A percentile compares a stretch with the other conserved stretches of the same genome.
These are phyloP conservation scores for Gonium pectorale DNA, from an alignment of 139 green algal genomes.

Conservation along the genomic window DNA sequence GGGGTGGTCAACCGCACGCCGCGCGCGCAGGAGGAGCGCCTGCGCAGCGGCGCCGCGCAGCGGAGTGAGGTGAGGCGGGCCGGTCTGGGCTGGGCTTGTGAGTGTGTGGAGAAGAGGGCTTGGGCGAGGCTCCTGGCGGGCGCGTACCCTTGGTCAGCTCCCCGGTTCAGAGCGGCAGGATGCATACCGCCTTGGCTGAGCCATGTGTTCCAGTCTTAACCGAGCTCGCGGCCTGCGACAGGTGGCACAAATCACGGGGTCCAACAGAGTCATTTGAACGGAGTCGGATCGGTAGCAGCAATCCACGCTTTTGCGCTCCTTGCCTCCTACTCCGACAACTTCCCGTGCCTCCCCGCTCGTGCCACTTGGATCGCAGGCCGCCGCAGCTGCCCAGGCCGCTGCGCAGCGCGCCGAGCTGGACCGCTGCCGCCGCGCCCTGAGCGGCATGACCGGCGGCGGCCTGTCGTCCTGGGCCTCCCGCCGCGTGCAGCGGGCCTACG, in stretches of 20 bases:
- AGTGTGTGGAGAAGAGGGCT: background rate
- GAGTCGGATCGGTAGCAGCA: no score
- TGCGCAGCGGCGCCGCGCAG: background rate
- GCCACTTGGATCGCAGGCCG: background rate
- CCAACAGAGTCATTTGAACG: no score
- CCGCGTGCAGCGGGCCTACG: slow-evolving; percentile 43
- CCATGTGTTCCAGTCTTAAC: no score
- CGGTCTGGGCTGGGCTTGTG: background rate
- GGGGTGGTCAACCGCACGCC: slow-evolving; percentile 28
- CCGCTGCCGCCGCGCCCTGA: slow-evolving; percentile 2
- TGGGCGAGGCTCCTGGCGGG: no score
- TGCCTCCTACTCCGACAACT: no score
- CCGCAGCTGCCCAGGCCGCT: background rate
- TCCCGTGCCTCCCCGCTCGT: no score
- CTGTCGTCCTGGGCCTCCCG: background rate
- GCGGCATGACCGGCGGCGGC: background rate
- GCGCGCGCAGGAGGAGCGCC: slow-evolving; percentile 29
- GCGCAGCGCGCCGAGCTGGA: slow-evolving; percentile 15
- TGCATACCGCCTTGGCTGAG: no score
- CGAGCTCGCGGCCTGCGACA: no score
- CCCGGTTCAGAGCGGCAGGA: no score
- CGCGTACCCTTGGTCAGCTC: no score
- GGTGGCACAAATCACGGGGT: no score
- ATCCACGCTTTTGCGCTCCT: no score
- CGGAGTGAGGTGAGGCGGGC: background rate